phyloP scores from a whole-genome alignment of 2,329 filamentous ascomycete species.

The Torrubiella hemipterigena region DNA sequence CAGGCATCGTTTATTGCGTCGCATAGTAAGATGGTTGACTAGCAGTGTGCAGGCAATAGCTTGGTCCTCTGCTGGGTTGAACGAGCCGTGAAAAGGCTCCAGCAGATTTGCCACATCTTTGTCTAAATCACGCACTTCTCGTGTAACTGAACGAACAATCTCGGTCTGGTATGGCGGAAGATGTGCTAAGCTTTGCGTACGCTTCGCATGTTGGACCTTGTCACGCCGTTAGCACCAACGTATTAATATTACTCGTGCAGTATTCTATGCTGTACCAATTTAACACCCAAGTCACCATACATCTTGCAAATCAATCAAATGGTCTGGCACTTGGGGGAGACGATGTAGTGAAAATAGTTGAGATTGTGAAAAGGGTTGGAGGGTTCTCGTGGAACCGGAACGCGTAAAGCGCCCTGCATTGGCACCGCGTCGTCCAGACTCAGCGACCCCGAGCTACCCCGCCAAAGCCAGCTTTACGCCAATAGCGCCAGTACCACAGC shows the following conservation, averaged over 20 bases:
- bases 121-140: conserved; percentile 88
- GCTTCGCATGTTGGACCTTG: conserved; percentile 93
- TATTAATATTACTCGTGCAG: conserved; percentile 1
- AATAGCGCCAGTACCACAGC: conserved; percentile 1
- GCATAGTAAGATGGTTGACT: conserved; percentile 90
- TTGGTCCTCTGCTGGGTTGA: conserved; percentile 73
- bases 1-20: conserved; percentile 89
- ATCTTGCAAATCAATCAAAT: no score
- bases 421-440: no score
- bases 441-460: conserved; percentile 9
- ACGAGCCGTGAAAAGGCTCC: conserved; percentile 71
- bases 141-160: conserved; percentile 72
- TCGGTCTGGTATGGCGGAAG: conserved; percentile 90
- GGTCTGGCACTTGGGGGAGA: no score
- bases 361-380: neutral
- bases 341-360: no score
- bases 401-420: conserved; percentile 8
- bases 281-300: conserved; percentile 82
- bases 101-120: conserved; percentile 71
- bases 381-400: conserved; percentile 4
- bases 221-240: conserved; percentile 9
- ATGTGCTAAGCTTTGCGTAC: conserved; percentile 74
- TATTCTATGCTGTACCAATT: conserved; percentile 47
- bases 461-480: conserved; percentile 4
- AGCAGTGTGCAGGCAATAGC: conserved; percentile 79